Conservation (phyloP, 768 basidiomycete species). For the Rhodotorula graminis region DNA sequence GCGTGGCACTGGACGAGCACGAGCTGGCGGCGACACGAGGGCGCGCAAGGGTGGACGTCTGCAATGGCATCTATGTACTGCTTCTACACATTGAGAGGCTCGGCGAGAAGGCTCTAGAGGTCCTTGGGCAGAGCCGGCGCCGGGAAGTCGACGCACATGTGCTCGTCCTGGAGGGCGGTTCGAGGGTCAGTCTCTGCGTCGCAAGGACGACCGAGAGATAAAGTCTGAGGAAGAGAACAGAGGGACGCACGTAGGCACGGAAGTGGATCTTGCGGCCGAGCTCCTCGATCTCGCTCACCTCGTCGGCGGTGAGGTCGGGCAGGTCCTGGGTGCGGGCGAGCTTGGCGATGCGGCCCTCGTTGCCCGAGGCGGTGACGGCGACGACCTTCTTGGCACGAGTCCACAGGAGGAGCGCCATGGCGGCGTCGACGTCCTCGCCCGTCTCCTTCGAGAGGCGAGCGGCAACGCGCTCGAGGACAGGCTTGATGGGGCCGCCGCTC, state of each 20-base stretch:
- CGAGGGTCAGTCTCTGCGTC: no score
- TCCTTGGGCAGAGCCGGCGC: constrained; percentile 37
- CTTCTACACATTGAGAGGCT: no score
- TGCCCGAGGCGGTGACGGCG: constrained; percentile 42
- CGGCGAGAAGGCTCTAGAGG: background rate
- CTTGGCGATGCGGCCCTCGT: constrained; percentile 42
- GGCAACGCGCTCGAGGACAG: constrained; percentile 43
- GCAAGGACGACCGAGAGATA: background rate
- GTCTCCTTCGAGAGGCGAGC: constrained; percentile 37
- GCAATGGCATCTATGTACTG: no score
- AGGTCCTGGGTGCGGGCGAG: constrained; percentile 34
- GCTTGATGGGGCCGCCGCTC: constrained; percentile 41
- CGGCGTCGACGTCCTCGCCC: constrained; percentile 39
- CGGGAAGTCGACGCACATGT: constrained; percentile 46
- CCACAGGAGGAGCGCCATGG: constrained; percentile 44
- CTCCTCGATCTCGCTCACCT: constrained; percentile 47
- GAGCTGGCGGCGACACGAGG: no score
- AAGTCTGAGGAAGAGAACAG: background rate
- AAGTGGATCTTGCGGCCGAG: constrained; percentile 45
- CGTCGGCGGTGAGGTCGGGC: constrained; percentile 43
- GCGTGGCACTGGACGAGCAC: no score
- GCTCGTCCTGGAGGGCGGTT: constrained; percentile 36
- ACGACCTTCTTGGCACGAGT: constrained; percentile 42
- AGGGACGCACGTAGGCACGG: constrained; percentile 18
- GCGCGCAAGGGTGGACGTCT: no score